phyloP scores from a whole-genome alignment of 352 stramenopile genomes.

The Paralagenidium karlingii region DNA sequence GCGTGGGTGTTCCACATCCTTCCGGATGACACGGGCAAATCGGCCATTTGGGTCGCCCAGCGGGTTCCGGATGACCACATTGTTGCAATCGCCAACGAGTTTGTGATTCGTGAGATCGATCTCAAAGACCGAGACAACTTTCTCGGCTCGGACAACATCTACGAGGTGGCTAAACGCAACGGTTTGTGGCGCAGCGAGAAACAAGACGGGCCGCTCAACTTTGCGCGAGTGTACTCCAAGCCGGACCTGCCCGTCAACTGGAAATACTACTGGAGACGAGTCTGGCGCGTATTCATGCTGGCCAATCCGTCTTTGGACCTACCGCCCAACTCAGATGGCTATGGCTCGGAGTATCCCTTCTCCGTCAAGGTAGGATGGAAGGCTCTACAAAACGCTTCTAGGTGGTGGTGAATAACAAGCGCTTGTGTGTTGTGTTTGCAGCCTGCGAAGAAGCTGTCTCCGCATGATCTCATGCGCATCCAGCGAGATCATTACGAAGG shows the following conservation, averaged over 20 bases:
- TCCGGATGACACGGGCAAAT: conserved; percentile 85
- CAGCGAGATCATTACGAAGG: conserved; percentile 91
- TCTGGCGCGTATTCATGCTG: conserved; percentile 85
- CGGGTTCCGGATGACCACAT: conserved; percentile 81
- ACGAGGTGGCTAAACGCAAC: conserved; percentile 77
- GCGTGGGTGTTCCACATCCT: conserved; percentile 95
- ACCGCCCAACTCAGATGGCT: conserved; percentile 58
- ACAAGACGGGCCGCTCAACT: conserved; percentile 67
- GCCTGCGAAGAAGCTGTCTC: conserved; percentile 29
- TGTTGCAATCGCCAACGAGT: conserved; percentile 86
- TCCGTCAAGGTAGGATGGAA: no score
- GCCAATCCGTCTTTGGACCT: conserved; percentile 57
- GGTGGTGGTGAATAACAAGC: no score
- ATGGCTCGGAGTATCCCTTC: conserved; percentile 79
- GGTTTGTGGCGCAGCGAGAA: conserved; percentile 63
- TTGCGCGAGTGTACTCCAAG: conserved; percentile 74
- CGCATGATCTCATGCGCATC: conserved; percentile 84
- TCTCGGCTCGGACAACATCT: conserved; percentile 81
- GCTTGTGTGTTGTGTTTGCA: no score
- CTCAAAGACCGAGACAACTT: conserved; percentile 68
- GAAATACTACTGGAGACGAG: conserved; percentile 80
- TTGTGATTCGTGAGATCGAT: conserved; percentile 87
- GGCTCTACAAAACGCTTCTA: no score
- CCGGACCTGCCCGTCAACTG: conserved; percentile 36
- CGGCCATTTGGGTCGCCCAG: conserved; percentile 90